Conservation (phyloP, 306 rosid genomes). For the Fragaria ananassa region DNA sequence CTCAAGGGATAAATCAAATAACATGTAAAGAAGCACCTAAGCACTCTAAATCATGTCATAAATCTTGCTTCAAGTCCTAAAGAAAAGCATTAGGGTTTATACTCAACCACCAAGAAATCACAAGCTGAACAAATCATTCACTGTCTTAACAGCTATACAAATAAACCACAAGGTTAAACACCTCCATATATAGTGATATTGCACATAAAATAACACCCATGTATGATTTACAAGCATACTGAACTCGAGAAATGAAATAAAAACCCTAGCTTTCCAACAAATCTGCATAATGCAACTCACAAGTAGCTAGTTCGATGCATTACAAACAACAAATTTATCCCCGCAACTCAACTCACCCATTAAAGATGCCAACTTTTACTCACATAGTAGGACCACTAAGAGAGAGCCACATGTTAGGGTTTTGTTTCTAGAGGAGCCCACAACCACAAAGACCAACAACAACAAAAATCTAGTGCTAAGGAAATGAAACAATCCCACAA, state of each 20-base stretch:
- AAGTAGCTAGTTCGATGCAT: conserved; percentile 22
- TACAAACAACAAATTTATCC: conserved; percentile 19
- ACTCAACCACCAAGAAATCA: conserved; percentile 26
- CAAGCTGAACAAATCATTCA: conserved; percentile 20
- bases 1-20: not conserved
- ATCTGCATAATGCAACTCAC: conserved; percentile 14
- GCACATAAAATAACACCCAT: conserved; percentile 54
- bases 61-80: conserved; percentile 32
- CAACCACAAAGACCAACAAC: not conserved
- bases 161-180: conserved; percentile 10
- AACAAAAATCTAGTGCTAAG: conserved; percentile 14
- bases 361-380: conserved; percentile 22
- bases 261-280: conserved; percentile 64
- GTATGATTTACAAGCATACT: conserved; percentile 17
- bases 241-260: conserved; percentile 1
- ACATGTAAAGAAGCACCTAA: conserved; percentile 7
- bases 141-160: conserved; percentile 14
- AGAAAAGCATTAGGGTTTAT: conserved; percentile 42
- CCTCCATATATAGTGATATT: conserved; percentile 19
- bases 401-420: conserved; percentile 52
- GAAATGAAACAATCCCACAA: conserved; percentile 18
- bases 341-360: conserved; percentile 11
- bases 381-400: conserved; percentile 16
- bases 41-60: conserved; percentile 14
- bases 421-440: conserved; percentile 23